Percentiles rank a stretch among this genome's conserved stretches.
Conservation (phyloP, 106 monocot species). For the Platanthera guangdongensis region DNA sequence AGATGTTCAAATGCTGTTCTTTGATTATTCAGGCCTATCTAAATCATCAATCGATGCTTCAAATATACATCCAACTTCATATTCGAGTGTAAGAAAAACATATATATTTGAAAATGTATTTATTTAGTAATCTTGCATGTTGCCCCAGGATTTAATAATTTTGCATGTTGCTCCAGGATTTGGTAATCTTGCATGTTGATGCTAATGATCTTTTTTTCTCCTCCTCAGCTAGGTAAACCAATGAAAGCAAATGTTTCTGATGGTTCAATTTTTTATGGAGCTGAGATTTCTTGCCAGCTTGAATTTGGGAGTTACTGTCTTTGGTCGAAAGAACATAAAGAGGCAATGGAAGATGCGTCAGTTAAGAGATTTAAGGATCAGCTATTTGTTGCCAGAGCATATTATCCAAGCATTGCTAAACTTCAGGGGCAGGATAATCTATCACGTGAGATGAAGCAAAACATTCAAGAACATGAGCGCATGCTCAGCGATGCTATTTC, state of each 20-base stretch:
- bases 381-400: slow-evolving; percentile 58
- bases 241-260: slow-evolving; percentile 1
- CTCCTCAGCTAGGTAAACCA: slow-evolving; percentile 7
- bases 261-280: slow-evolving; percentile 18
- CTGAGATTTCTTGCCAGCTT: slow-evolving; percentile 33
- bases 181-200: not conserved
- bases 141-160: not conserved
- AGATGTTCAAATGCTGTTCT: not conserved
- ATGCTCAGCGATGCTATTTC: slow-evolving; percentile 67
- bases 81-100: not conserved
- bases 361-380: slow-evolving; percentile 54
- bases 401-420: slow-evolving; percentile 65
- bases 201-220: not conserved
- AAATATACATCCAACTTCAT: not conserved
- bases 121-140: not conserved
- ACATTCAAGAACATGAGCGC: slow-evolving; percentile 70
- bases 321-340: slow-evolving; percentile 39
- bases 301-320: slow-evolving; percentile 64
- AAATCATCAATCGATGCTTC: not conserved
- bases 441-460: slow-evolving; percentile 44
- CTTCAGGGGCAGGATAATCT: slow-evolving; percentile 40
- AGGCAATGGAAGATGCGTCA: slow-evolving; percentile 32
- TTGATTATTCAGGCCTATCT: not conserved
- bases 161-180: not conserved
- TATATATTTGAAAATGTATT: not conserved